Evolutionary conservation across 345 rosid species (phyloP).

Genomic region (Arabis hirsuta): DNA sequence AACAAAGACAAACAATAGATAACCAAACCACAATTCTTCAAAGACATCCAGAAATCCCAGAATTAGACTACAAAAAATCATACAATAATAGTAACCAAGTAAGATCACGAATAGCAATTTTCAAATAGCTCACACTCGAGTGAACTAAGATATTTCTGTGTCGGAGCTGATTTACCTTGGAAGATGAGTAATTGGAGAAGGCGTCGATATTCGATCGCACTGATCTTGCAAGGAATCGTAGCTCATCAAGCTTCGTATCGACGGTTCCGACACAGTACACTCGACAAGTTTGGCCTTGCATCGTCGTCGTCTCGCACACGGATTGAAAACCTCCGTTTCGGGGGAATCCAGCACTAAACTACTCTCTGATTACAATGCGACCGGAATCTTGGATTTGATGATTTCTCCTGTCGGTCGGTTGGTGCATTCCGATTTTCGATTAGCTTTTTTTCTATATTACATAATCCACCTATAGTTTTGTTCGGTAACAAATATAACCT

Average conservation of each 20-base stretch:
- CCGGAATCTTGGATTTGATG: conserved; percentile 1
- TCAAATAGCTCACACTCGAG: not conserved
- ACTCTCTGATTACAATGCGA: too few species aligned
- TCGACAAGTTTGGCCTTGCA: conserved; percentile 34
- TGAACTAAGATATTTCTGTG: too few species aligned
- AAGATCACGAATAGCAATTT: too few species aligned
- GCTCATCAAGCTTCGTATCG: conserved; percentile 84
- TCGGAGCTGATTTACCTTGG: not conserved
- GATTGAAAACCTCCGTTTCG: not conserved
- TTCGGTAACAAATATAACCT: not conserved
- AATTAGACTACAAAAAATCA: too few species aligned
- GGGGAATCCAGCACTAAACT: too few species aligned
- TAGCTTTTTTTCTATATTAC: not conserved
- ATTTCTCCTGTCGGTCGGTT: too few species aligned
- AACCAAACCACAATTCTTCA: too few species aligned
- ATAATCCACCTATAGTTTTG: not conserved
- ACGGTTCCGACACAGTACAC: conserved; percentile 86
- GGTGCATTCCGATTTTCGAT: not conserved
- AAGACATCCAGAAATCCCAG: too few species aligned
- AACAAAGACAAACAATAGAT: too few species aligned
- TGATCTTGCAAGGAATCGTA: conserved; percentile 68
- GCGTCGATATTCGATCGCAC: conserved; percentile 57
- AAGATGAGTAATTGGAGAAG: conserved; percentile 43
- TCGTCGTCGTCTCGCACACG: not conserved
- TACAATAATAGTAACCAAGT: too few species aligned